These are phyloP conservation scores for Fusarium nurragi DNA, from an alignment of 2,329 filamentous ascomycete species.

Conservation along the genomic window DNA sequence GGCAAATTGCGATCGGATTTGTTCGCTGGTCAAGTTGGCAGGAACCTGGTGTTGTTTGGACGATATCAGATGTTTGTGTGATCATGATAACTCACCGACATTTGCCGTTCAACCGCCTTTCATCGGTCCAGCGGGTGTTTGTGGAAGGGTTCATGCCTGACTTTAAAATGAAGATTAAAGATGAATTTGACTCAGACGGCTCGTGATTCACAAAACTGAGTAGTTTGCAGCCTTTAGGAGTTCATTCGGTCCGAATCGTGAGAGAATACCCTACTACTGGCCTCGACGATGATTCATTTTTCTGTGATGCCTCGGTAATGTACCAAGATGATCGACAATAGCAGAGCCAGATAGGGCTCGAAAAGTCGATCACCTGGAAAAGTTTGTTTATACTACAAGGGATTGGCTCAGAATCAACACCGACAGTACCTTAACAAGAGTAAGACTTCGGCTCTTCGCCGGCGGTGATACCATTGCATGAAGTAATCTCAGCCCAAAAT, in stretches of 20 bases:
- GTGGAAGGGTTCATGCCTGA: neutral
- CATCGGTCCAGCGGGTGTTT: neutral
- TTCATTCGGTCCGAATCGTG: neutral
- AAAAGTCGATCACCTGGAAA: neutral
- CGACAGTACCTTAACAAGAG: neutral
- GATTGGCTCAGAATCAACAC: neutral
- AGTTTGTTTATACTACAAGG: neutral
- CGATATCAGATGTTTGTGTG: too few relatives aligned
- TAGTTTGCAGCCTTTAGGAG: neutral
- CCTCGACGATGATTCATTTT: neutral
- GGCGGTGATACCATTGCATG: neutral
- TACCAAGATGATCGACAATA: neutral
- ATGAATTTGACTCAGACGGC: neutral
- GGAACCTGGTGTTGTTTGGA: too few relatives aligned
- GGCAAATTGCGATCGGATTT: too few relatives aligned
- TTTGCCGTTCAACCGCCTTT: neutral
- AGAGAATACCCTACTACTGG: neutral
- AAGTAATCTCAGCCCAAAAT: neutral
- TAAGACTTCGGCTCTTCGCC: slow-evolving; percentile 2
- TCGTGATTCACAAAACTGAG: neutral
- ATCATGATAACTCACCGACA: neutral
- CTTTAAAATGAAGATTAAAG: neutral
- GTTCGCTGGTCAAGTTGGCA: too few relatives aligned
- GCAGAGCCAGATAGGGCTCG: neutral
- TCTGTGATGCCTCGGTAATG: neutral